phyloP scores from a whole-genome alignment of 495 filamentous ascomycete species.

The Polyplosphaeria fusca region DNA sequence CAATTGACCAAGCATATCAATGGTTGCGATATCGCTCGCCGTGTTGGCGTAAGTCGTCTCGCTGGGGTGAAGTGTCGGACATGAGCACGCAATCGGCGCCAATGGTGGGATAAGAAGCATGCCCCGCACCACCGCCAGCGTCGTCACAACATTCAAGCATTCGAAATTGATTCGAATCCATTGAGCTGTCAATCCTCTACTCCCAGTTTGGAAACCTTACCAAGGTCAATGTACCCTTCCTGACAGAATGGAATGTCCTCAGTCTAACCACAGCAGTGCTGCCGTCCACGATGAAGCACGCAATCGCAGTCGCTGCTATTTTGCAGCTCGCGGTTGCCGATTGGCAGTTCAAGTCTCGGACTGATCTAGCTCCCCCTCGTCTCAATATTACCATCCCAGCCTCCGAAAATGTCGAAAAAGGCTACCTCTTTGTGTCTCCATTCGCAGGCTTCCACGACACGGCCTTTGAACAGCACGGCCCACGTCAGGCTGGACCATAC shows the following conservation, averaged over 20 bases:
- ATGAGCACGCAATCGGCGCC: no score
- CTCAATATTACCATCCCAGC: constrained; percentile 57
- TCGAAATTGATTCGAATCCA: neutral
- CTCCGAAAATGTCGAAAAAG: constrained; percentile 47
- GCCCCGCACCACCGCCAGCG: no score
- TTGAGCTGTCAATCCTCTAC: constrained; percentile 20
- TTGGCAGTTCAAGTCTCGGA: constrained; percentile 56
- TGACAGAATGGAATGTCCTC: constrained; percentile 36
- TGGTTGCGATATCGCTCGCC: no score
- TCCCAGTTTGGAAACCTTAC: constrained; percentile 45
- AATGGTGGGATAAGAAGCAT: no score
- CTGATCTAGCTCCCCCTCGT: constrained; percentile 54
- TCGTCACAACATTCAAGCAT: no score
- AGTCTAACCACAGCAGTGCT: constrained; percentile 42
- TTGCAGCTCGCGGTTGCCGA: constrained; percentile 43
- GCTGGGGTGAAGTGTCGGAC: no score
- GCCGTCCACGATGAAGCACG: constrained; percentile 37
- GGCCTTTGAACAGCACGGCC: constrained; percentile 48
- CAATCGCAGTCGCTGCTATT: constrained; percentile 31
- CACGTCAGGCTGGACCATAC: constrained; percentile 54
- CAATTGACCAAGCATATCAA: no score
- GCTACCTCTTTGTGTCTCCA: constrained; percentile 55
- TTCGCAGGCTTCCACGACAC: constrained; percentile 49
- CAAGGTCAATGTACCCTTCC: constrained; percentile 60
- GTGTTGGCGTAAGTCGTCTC: no score